These are phyloP conservation scores for Lactarius indigo DNA, from an alignment of 768 basidiomycete genomes.

Conservation along the genomic window DNA sequence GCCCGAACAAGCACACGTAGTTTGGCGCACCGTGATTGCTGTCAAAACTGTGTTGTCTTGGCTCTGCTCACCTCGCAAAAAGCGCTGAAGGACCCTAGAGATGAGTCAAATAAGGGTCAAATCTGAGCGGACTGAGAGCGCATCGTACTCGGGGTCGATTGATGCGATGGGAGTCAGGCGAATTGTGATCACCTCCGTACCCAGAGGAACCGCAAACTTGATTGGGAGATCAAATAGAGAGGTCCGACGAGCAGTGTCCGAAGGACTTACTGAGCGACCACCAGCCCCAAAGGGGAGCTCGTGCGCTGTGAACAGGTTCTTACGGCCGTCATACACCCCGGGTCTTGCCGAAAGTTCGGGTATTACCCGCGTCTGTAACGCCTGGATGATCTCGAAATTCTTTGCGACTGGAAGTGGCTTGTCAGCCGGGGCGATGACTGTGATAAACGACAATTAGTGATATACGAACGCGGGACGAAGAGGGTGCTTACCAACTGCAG, in stretches of 20 bases:
- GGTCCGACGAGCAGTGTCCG: not conserved
- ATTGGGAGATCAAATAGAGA: conserved; percentile 12
- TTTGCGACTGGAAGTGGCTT: conserved; percentile 62
- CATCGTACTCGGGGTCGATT: conserved; percentile 78
- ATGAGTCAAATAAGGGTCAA: not conserved
- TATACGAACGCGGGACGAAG: not conserved
- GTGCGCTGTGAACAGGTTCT: conserved; percentile 65
- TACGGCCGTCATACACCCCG: conserved; percentile 75
- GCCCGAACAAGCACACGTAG: not conserved
- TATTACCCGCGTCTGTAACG: conserved; percentile 54
- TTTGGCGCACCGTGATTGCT: conserved; percentile 52
- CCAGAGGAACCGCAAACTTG: conserved; percentile 61
- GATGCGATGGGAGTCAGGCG: conserved; percentile 63
- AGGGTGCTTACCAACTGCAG: conserved; percentile 42
- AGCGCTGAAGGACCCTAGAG: conserved; percentile 57
- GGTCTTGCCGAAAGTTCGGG: conserved; percentile 69
- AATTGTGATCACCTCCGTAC: conserved; percentile 61
- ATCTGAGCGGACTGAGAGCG: conserved; percentile 28
- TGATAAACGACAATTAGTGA: conserved; percentile 27
- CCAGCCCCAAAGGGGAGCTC: conserved; percentile 55
- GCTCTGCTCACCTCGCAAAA: conserved; percentile 60
- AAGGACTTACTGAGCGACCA: conserved; percentile 42
- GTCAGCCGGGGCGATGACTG: conserved; percentile 58
- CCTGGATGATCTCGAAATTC: conserved; percentile 67
- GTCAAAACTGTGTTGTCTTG: conserved; percentile 67